These are phyloP conservation scores for Russula olivacea DNA, from an alignment of 768 basidiomycete species.

Conservation along the genomic window DNA sequence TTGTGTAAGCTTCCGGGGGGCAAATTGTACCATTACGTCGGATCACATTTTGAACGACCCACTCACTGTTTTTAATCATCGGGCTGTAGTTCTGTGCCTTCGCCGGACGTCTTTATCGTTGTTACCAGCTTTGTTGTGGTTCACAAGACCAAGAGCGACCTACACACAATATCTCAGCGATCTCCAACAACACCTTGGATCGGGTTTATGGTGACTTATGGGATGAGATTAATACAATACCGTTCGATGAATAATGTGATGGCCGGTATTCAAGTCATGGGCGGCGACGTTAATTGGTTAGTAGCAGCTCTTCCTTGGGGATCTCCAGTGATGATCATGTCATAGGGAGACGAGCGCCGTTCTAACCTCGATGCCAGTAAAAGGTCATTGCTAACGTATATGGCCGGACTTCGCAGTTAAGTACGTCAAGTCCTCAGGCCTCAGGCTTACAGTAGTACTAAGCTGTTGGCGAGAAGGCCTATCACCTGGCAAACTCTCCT, in stretches of 20 bases:
- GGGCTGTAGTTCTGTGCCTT: background rate
- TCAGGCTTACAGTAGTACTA: too few relatives aligned
- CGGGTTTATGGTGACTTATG: background rate
- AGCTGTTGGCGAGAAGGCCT: too few relatives aligned
- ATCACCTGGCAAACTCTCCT: too few relatives aligned
- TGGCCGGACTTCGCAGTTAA: too few relatives aligned
- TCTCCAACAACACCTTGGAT: background rate
- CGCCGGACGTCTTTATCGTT: background rate
- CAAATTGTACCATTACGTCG: background rate
- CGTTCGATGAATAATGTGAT: background rate
- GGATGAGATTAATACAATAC: too few relatives aligned
- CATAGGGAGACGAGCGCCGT: too few relatives aligned
- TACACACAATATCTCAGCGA: background rate
- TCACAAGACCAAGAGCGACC: background rate
- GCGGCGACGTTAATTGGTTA: too few relatives aligned
- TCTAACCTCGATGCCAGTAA: too few relatives aligned
- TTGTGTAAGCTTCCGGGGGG: conserved; percentile 13
- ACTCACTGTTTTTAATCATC: background rate
- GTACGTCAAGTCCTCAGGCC: too few relatives aligned
- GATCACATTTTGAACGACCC: background rate
- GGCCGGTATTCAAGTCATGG: background rate
- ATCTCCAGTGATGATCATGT: too few relatives aligned
- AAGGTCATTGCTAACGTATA: too few relatives aligned
- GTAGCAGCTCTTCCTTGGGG: too few relatives aligned
- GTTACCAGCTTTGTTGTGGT: background rate